Conservation (phyloP, 768 basidiomycete species). For the Macrolepiota dolichaula region DNA sequence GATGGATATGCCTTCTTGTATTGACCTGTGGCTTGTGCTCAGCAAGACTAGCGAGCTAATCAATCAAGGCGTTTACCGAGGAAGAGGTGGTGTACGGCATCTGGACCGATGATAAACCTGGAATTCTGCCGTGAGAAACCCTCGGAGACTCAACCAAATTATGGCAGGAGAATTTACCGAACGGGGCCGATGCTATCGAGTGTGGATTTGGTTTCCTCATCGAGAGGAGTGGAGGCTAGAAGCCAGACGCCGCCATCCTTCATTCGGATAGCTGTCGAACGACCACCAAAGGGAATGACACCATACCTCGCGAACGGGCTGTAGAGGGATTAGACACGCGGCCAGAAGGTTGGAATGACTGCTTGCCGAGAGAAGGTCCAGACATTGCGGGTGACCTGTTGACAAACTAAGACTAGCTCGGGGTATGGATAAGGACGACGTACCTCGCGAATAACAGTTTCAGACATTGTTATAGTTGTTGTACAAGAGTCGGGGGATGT, state of each 20-base stretch:
- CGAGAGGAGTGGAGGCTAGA: conserved; percentile 75
- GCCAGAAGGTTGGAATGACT: not conserved
- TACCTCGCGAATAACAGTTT: conserved; percentile 39
- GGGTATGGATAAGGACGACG: not conserved
- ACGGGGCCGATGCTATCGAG: conserved; percentile 66
- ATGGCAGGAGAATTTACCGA: conserved; percentile 37
- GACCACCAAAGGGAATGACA: conserved; percentile 72
- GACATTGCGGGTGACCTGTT: conserved; percentile 46
- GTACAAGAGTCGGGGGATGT: not conserved
- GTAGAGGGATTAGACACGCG: not conserved
- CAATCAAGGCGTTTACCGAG: conserved; percentile 34
- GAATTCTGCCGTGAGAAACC: not conserved
- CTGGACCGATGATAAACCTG: conserved; percentile 59
- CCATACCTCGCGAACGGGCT: conserved; percentile 70
- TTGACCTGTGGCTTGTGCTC: conserved; percentile 34
- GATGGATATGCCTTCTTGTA: conserved; percentile 68
- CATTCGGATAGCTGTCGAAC: conserved; percentile 79
- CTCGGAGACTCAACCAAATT: not conserved
- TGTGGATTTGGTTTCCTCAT: conserved; percentile 58
- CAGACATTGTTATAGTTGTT: conserved; percentile 27
- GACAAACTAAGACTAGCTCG: not conserved
- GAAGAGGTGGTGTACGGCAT: conserved; percentile 58
- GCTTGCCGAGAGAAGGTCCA: conserved; percentile 65
- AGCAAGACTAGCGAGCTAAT: not conserved
- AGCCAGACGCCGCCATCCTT: conserved; percentile 72